Percentiles rank a stretch among this genome's conserved stretches.
Conservation (phyloP, 2,329 filamentous ascomycete genomes). For the Fusarium miscanthi region DNA sequence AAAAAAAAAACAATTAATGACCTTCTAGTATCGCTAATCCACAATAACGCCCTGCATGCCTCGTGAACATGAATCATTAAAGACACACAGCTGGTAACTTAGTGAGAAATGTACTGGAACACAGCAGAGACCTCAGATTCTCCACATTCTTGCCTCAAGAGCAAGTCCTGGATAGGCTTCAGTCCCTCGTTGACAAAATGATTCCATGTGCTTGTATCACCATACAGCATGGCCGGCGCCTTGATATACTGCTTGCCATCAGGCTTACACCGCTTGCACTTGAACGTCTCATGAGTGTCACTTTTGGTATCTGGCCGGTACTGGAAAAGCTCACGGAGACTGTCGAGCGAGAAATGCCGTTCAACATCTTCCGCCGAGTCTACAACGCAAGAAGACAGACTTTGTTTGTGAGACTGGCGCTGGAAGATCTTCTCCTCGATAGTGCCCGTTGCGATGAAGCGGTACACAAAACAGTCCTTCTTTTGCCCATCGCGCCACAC, state of each 20-base stretch:
- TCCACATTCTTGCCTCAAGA: conserved; percentile 85
- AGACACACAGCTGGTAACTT: conserved; percentile 11
- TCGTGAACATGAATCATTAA: conserved; percentile 23
- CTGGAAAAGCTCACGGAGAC: conserved; percentile 91
- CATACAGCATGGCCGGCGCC: conserved; percentile 94
- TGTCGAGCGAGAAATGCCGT: conserved; percentile 93
- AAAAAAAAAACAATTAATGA: conserved; percentile 1
- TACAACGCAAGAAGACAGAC: conserved; percentile 93
- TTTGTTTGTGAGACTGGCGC: conserved; percentile 97
- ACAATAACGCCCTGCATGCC: conserved; percentile 25
- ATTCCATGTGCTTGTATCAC: conserved; percentile 99
- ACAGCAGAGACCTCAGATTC: conserved; percentile 89
- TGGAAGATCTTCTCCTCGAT: conserved; percentile 99
- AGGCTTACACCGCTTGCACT: conserved; percentile 92
- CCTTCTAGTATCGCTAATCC: conserved; percentile 8
- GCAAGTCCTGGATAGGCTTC: conserved; percentile 86
- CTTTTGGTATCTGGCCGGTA: conserved; percentile 86
- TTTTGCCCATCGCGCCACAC: conserved; percentile 99
- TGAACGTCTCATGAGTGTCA: conserved; percentile 98
- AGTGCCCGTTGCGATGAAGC: conserved; percentile 97
- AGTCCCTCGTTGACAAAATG: conserved; percentile 89
- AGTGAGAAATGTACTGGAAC: conserved; percentile 98
- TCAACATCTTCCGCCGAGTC: conserved; percentile 98
- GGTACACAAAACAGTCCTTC: conserved; percentile 99
- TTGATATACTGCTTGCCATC: conserved; percentile 90